phyloP scores from a whole-genome alignment of 192 early-diverging fungal genomes.

The Allomyces macrogynus region DNA sequence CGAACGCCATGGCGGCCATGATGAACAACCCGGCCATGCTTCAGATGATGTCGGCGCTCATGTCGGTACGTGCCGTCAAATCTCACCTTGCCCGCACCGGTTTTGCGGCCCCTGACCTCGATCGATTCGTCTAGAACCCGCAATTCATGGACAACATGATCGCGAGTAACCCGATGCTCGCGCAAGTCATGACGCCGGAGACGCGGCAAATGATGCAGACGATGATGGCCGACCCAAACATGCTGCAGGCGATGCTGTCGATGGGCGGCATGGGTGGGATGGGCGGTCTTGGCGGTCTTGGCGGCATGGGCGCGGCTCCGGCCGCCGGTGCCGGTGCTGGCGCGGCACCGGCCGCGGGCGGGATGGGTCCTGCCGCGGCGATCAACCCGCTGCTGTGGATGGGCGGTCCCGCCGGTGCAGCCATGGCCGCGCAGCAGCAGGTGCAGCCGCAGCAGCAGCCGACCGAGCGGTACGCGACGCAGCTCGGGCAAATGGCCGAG shows the following conservation, averaged over 20 bases:
- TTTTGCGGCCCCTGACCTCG: too few relatives aligned
- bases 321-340: conserved; percentile 11
- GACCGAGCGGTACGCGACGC: conserved; percentile 13
- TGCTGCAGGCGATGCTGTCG: conserved; percentile 12
- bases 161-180: conserved; percentile 21
- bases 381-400: conserved; percentile 17
- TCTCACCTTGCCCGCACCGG: too few relatives aligned
- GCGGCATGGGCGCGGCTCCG: conserved; percentile 10
- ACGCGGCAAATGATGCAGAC: conserved; percentile 24
- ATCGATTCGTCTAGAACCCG: conserved; percentile 12
- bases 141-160: conserved; percentile 28
- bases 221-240: conserved; percentile 28
- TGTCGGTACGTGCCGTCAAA: conserved; percentile 1
- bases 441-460: conserved; percentile 50
- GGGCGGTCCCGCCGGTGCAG: conserved; percentile 11
- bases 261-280: conserved; percentile 35
- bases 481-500: conserved; percentile 38
- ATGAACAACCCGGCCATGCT: conserved; percentile 22
- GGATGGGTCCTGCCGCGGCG: conserved; percentile 4
- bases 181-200: conserved; percentile 23
- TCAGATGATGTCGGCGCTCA: conserved; percentile 15
- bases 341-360: conserved; percentile 11
- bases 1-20: conserved; percentile 31
- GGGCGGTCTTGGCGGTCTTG: conserved; percentile 35
- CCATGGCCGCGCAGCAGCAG: conserved; percentile 25